A percentile compares a stretch with the other conserved stretches of the same genome.
phyloP scores from a whole-genome alignment of 2,329 filamentous ascomycete species.

The Phyllosticta citrichinensis region DNA sequence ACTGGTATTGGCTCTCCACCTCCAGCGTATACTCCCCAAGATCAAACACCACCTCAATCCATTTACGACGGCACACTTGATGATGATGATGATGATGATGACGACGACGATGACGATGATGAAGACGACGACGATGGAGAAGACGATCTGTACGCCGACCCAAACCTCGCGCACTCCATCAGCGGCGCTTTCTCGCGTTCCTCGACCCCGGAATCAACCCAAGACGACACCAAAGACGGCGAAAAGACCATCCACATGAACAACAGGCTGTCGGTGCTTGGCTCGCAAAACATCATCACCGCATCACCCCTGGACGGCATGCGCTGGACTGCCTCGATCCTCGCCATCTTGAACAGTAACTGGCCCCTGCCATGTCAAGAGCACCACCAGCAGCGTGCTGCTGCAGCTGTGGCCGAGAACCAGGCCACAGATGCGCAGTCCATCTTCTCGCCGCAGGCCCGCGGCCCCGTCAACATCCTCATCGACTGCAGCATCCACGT shows the following conservation, averaged over 20 bases:
- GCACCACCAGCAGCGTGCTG: neutral
- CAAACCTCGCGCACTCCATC: conserved; percentile 4
- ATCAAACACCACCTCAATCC: neutral
- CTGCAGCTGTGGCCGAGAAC: neutral
- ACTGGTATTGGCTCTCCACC: neutral
- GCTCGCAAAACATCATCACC: conserved; percentile 41
- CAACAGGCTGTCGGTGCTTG: conserved; percentile 13
- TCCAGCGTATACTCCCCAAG: neutral
- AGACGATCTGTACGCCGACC: neutral
- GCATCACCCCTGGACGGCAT: conserved; percentile 32
- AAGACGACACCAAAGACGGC: conserved; percentile 34
- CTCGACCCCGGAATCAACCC: neutral
- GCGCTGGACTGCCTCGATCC: conserved; percentile 36
- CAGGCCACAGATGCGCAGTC: neutral
- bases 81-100: neutral
- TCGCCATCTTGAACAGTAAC: conserved; percentile 34
- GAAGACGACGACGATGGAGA: neutral
- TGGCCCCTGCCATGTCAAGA: conserved; percentile 7
- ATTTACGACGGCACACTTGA: neutral
- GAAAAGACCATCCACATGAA: conserved; percentile 32
- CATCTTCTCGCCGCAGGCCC: neutral
- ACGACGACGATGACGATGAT: neutral
- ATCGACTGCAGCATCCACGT: conserved; percentile 17
- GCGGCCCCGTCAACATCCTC: conserved; percentile 3
- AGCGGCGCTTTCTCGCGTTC: neutral